A percentile compares a stretch with the other conserved stretches of the same genome.
phyloP scores from a whole-genome alignment of 2,329 filamentous ascomycete species.

The Grosmannia huntii region DNA sequence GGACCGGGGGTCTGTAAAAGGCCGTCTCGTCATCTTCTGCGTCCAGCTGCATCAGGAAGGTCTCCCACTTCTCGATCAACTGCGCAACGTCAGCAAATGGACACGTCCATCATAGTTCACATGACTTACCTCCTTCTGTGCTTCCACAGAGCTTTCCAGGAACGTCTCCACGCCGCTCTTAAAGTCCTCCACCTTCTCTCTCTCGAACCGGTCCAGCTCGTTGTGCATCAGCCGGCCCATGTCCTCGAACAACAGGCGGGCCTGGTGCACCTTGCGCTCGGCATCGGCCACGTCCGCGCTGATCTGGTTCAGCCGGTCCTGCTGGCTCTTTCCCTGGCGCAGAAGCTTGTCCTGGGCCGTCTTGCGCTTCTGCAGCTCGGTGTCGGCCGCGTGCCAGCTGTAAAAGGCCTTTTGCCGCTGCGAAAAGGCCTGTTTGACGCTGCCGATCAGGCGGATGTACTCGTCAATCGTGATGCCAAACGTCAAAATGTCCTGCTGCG shows the following conservation, averaged over 20 bases:
- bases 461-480: slow-evolving; percentile 97
- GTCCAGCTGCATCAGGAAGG: slow-evolving; percentile 90
- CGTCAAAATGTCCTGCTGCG: slow-evolving; percentile 90
- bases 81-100: slow-evolving; percentile 18
- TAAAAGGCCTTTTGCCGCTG: slow-evolving; percentile 95
- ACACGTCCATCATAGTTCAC: not conserved
- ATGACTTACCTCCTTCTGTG: slow-evolving; percentile 84
- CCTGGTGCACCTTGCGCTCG: slow-evolving; percentile 84
- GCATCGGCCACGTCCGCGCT: slow-evolving; percentile 90
- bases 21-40: slow-evolving; percentile 73
- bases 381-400: slow-evolving; percentile 83
- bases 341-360: slow-evolving; percentile 86
- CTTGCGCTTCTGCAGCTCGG: slow-evolving; percentile 82
- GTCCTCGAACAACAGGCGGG: slow-evolving; percentile 82
- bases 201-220: slow-evolving; percentile 88
- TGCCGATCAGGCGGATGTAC: slow-evolving; percentile 91
- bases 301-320: slow-evolving; percentile 86
- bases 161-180: slow-evolving; percentile 98
- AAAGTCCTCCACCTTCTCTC: slow-evolving; percentile 97
- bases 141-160: slow-evolving; percentile 90
- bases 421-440: slow-evolving; percentile 82
- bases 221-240: slow-evolving; percentile 89
- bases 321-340: slow-evolving; percentile 86
- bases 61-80: slow-evolving; percentile 89
- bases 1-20: slow-evolving; percentile 52